Conservation (phyloP, 164 flowering plant species). For the Platanus orientalis region DNA sequence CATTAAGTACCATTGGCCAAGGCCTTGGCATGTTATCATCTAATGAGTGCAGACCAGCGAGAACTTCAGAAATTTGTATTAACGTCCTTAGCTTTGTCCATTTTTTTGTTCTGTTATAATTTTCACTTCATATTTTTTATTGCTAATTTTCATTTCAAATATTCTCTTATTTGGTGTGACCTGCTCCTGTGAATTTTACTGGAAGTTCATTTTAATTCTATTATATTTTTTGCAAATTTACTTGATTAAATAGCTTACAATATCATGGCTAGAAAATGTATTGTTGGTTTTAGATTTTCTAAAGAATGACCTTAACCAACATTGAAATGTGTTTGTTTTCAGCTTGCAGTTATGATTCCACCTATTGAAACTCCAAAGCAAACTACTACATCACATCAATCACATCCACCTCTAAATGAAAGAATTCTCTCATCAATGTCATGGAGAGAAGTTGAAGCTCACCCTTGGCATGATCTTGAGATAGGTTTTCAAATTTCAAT, state of each 20-base stretch:
- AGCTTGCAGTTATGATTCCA: conserved; percentile 45
- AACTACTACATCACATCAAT: conserved; percentile 4
- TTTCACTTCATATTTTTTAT: neutral
- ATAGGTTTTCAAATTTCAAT: conserved; percentile 42
- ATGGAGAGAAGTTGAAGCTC: conserved; percentile 75
- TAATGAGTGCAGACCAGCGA: too few species aligned
- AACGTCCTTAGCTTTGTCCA: neutral
- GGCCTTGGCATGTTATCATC: too few species aligned
- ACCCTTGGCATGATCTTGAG: conserved; percentile 97
- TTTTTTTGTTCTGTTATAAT: neutral
- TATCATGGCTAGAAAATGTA: neutral
- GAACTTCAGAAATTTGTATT: too few species aligned
- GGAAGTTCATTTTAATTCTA: neutral
- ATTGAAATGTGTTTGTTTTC: conserved; percentile 1
- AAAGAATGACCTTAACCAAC: neutral
- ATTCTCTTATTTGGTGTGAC: neutral
- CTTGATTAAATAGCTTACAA: neutral
- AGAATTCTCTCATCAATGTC: conserved; percentile 78
- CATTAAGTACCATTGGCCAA: too few species aligned
- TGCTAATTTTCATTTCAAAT: neutral
- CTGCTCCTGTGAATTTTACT: neutral
- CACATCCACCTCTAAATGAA: conserved; percentile 69
- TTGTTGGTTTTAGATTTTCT: neutral
- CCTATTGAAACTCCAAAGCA: conserved; percentile 35
- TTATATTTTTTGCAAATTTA: neutral